Evolutionary conservation across 345 rosid genomes (phyloP).

Genomic region (Anastatica hierochuntica): DNA sequence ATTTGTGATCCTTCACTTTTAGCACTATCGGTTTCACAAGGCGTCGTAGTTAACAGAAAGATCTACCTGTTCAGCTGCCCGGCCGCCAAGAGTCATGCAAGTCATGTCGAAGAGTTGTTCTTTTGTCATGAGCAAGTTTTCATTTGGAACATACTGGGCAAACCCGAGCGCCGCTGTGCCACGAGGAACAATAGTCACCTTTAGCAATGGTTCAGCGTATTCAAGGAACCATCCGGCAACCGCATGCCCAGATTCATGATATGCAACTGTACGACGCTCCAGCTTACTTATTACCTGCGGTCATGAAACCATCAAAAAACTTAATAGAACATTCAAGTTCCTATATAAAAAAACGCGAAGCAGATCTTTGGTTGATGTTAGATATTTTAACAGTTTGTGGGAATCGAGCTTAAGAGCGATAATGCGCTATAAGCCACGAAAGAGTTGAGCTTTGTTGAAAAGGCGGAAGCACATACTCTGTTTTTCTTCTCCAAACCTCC

Average conservation of each 20-base stretch:
- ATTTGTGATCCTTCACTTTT: no score
- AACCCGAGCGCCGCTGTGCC: slow-evolving; percentile 95
- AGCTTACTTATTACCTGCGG: slow-evolving; percentile 78
- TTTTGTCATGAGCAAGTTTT: slow-evolving; percentile 88
- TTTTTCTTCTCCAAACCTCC: slow-evolving; percentile 98
- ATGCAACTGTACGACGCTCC: slow-evolving; percentile 81
- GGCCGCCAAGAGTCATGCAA: slow-evolving; percentile 95
- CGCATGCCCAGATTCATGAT: slow-evolving; percentile 96
- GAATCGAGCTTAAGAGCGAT: no score
- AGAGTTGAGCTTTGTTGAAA: no score
- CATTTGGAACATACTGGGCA: slow-evolving; percentile 95
- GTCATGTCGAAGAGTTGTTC: slow-evolving; percentile 94
- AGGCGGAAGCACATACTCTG: slow-evolving; percentile 38
- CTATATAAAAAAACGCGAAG: no score
- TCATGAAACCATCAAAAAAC: neutral
- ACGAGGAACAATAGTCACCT: slow-evolving; percentile 94
- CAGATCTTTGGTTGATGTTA: no score
- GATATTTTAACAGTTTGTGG: no score
- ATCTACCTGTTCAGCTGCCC: slow-evolving; percentile 89
- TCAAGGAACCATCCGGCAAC: slow-evolving; percentile 94
- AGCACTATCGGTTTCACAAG: no score
- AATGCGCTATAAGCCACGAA: no score
- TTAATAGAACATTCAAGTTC: neutral
- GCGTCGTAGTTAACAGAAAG: neutral
- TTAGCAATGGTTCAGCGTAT: slow-evolving; percentile 85